phyloP scores from a whole-genome alignment of 352 stramenopile genomes.

The Phytophthora chlamydospora region DNA sequence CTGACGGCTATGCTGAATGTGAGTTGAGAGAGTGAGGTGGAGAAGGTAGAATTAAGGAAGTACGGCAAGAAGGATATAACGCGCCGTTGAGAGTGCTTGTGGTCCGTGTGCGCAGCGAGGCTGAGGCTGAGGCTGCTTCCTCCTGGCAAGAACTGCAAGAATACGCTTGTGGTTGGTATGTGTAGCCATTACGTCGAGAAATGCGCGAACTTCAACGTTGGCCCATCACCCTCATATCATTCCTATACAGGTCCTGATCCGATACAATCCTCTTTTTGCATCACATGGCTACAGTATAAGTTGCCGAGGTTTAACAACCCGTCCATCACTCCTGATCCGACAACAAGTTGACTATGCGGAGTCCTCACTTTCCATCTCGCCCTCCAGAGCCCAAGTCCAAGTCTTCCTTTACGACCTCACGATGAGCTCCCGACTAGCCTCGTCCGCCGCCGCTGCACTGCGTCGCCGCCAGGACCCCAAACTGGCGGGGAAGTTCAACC shows the following conservation, averaged over 20 bases:
- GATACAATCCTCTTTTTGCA: neutral
- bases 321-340: constrained; percentile 4
- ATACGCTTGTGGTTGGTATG: no score
- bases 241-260: no score
- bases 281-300: constrained; percentile 4
- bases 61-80: no score
- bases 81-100: no score
- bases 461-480: constrained; percentile 36
- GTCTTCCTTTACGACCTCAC: neutral
- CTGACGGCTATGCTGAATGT: constrained; percentile 5
- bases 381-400: neutral
- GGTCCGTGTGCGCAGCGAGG: no score
- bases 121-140: no score
- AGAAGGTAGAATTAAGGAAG: no score
- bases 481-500: constrained; percentile 67
- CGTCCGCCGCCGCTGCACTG: constrained; percentile 12
- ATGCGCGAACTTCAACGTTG: constrained; percentile 3
- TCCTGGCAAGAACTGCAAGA: no score
- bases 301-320: constrained; percentile 1
- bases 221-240: neutral
- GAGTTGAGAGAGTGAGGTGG: constrained; percentile 6
- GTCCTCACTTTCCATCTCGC: constrained; percentile 9
- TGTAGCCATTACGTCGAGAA: no score
- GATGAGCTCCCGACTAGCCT: constrained; percentile 28
- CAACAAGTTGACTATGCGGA: neutral